A percentile compares a stretch with the other conserved stretches of the same genome.
Evolutionary conservation across 306 rosid species (phyloP).

Genomic region (Vigna hirtella): DNA sequence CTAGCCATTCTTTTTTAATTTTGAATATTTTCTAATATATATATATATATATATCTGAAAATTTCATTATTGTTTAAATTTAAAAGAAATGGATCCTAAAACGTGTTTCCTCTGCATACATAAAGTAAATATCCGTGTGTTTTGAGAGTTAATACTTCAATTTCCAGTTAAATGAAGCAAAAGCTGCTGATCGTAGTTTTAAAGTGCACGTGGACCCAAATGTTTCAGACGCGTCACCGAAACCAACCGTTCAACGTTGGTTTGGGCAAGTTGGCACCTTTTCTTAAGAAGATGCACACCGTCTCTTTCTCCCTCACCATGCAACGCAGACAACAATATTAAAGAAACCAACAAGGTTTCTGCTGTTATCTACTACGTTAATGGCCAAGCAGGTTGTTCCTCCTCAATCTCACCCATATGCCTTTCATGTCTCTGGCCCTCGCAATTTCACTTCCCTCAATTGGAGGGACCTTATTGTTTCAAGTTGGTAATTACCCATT

Average conservation of each 20-base stretch:
- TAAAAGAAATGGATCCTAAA: too few species aligned
- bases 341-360: neutral
- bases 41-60: too few species aligned
- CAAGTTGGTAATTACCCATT: conserved; percentile 76
- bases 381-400: conserved; percentile 52
- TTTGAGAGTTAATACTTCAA: too few species aligned
- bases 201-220: neutral
- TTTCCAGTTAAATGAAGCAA: too few species aligned
- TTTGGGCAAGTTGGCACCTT: neutral
- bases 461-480: conserved; percentile 82
- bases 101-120: too few species aligned
- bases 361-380: conserved; percentile 10
- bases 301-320: conserved; percentile 13
- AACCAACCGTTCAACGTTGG: neutral
- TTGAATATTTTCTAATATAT: too few species aligned
- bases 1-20: too few species aligned
- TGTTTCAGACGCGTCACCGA: neutral
- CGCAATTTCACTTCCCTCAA: conserved; percentile 75
- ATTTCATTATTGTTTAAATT: too few species aligned
- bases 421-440: conserved; percentile 96
- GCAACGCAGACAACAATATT: conserved; percentile 40
- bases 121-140: too few species aligned
- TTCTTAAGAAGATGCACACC: neutral
- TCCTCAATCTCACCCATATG: conserved; percentile 70
- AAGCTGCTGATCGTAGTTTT: neutral